These are phyloP conservation scores for Exidia glandulosa DNA, from an alignment of 768 basidiomycete genomes.

Conservation along the genomic window DNA sequence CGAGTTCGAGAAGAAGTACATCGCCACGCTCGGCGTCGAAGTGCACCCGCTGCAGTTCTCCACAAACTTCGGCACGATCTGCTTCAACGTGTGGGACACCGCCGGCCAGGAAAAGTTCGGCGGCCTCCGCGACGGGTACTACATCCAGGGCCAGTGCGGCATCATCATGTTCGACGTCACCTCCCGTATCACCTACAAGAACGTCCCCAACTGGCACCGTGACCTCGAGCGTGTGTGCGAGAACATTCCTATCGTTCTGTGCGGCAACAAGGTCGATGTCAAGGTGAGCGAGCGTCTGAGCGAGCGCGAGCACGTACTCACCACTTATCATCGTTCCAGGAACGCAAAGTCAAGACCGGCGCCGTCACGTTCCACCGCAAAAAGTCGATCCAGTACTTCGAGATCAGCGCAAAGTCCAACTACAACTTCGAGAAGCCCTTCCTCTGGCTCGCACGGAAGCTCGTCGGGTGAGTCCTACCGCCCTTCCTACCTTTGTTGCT, in stretches of 20 bases:
- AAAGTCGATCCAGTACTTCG: conserved; percentile 99
- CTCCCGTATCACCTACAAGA: conserved; percentile 99
- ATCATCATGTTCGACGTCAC: conserved; percentile 99
- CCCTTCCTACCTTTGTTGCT: neutral
- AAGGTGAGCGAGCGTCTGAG: conserved; percentile 61
- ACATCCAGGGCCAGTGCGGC: conserved; percentile 96
- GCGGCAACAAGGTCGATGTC: conserved; percentile 99
- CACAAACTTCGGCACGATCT: conserved; percentile 98
- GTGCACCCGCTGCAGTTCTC: conserved; percentile 93
- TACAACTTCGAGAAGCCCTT: conserved; percentile 99
- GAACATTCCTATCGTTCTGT: conserved; percentile 98
- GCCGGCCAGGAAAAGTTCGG: conserved; percentile 99
- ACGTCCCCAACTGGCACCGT: conserved; percentile 99
- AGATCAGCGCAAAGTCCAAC: conserved; percentile 99
- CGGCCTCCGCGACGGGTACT: conserved; percentile 93
- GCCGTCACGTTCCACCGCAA: conserved; percentile 99
- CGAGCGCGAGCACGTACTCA: neutral
- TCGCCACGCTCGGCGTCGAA: conserved; percentile 98
- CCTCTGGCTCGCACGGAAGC: conserved; percentile 97
- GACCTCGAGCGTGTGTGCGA: conserved; percentile 99
- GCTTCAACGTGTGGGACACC: conserved; percentile 99
- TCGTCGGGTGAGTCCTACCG: conserved; percentile 67
- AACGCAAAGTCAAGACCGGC: conserved; percentile 99
- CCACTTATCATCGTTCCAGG: conserved; percentile 34
- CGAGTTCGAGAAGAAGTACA: conserved; percentile 99